Conservation (phyloP, 768 basidiomycete genomes). For the Leccinum boreale region DNA sequence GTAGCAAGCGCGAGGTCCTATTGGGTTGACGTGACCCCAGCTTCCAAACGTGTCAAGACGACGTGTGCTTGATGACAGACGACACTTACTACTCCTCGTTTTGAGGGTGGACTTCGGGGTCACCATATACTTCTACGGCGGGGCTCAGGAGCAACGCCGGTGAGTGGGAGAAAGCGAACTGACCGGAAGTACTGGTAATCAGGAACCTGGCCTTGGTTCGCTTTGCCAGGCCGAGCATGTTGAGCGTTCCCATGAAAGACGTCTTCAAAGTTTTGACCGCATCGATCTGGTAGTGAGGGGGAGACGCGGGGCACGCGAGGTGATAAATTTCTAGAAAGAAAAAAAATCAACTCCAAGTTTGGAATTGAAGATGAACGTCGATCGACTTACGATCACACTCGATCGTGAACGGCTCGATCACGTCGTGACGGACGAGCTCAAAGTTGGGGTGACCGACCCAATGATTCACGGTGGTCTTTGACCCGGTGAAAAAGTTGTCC, state of each 20-base stretch:
- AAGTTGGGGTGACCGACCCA: constrained; percentile 99
- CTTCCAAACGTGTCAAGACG: constrained; percentile 37
- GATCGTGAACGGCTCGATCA: constrained; percentile 97
- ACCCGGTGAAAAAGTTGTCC: constrained; percentile 99
- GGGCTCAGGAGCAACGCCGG: constrained; percentile 1
- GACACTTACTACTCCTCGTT: constrained; percentile 83
- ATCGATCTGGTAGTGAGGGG: constrained; percentile 97
- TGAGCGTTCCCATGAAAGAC: constrained; percentile 95
- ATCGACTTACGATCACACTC: constrained; percentile 86
- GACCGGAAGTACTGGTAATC: constrained; percentile 92
- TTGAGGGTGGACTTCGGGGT: constrained; percentile 98
- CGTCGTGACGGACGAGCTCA: constrained; percentile 95
- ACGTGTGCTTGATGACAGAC: neutral
- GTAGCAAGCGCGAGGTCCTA: constrained; percentile 98
- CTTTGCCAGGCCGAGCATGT: constrained; percentile 98
- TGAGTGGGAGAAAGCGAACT: constrained; percentile 13
- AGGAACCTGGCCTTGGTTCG: constrained; percentile 97
- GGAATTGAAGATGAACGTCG: neutral
- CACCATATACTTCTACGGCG: constrained; percentile 87
- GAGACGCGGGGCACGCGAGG: constrained; percentile 95
- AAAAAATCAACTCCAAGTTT: neutral
- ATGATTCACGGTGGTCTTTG: constrained; percentile 92
- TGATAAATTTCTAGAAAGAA: constrained; percentile 84
- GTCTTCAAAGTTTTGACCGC: constrained; percentile 98
- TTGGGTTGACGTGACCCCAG: constrained; percentile 99